These are phyloP conservation scores for Talaromyces sp. DNA, from an alignment of 2,329 filamentous ascomycete genomes.

Conservation along the genomic window DNA sequence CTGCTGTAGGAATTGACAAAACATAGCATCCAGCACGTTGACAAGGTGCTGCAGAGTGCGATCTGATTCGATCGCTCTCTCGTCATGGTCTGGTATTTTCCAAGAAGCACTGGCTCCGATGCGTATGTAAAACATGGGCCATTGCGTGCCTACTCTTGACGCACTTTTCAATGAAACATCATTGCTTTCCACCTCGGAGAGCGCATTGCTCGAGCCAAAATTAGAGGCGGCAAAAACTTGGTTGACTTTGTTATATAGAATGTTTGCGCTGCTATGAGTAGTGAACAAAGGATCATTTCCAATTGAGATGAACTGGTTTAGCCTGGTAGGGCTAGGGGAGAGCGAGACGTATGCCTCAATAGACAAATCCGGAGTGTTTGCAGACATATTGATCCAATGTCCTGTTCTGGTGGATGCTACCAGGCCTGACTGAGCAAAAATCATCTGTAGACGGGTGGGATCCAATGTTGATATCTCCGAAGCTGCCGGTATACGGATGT, in stretches of 20 bases:
- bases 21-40: constrained; percentile 62
- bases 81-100: constrained; percentile 34
- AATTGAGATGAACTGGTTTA: constrained; percentile 74
- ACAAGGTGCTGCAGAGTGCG: constrained; percentile 51
- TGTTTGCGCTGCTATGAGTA: constrained; percentile 51
- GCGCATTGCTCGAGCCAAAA: constrained; percentile 53
- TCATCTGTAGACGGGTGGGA: constrained; percentile 24
- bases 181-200: constrained; percentile 35
- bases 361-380: constrained; percentile 54
- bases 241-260: constrained; percentile 75
- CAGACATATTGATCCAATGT: constrained; percentile 67
- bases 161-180: constrained; percentile 41
- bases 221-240: constrained; percentile 66
- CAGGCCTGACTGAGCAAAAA: constrained; percentile 63
- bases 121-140: constrained; percentile 84
- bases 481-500: constrained; percentile 17
- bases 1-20: constrained; percentile 68
- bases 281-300: constrained; percentile 60
- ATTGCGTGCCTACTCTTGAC: constrained; percentile 67
- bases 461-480: constrained; percentile 15
- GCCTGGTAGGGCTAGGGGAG: constrained; percentile 63
- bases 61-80: constrained; percentile 24
- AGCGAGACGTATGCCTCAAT: constrained; percentile 68
- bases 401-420: constrained; percentile 47
- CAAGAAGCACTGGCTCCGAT: constrained; percentile 49